Conservation (phyloP, 352 stramenopile species). For the Pythium coloratum region DNA sequence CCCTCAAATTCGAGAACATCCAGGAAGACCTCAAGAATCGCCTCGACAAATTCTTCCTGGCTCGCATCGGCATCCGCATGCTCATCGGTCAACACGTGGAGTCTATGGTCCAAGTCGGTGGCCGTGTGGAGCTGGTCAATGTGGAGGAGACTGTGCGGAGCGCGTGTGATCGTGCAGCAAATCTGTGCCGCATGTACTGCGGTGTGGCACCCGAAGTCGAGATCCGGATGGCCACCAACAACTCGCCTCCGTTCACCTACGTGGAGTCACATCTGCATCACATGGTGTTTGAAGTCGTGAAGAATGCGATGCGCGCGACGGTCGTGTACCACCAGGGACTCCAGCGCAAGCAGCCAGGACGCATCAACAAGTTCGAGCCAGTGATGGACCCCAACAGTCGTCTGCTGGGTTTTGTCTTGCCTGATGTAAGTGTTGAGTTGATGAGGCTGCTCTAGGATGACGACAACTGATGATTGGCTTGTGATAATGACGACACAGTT, state of each 20-base stretch:
- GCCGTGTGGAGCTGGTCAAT: conserved; percentile 71
- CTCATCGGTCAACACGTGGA: conserved; percentile 94
- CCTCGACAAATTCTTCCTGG: conserved; percentile 98
- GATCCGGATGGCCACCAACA: conserved; percentile 51
- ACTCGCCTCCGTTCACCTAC: conserved; percentile 74
- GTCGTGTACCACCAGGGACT: conserved; percentile 92
- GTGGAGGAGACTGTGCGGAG: conserved; percentile 65
- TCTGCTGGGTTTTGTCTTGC: conserved; percentile 73
- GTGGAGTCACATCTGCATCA: conserved; percentile 81
- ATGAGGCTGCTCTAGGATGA: background rate
- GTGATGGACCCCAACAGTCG: conserved; percentile 71
- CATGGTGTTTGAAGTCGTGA: conserved; percentile 96
- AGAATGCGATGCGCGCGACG: conserved; percentile 98
- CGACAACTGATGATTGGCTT: conserved; percentile 51
- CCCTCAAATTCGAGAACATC: conserved; percentile 55
- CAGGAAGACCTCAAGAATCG: conserved; percentile 76
- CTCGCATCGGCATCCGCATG: conserved; percentile 98
- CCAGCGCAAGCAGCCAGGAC: conserved; percentile 34
- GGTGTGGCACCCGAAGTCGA: conserved; percentile 56
- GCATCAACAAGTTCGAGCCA: conserved; percentile 53
- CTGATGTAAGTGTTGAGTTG: conserved; percentile 40
- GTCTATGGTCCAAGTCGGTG: conserved; percentile 54
- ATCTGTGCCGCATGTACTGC: conserved; percentile 59
- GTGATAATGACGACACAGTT: conserved; percentile 17
- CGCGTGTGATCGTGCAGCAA: conserved; percentile 51